Percentiles rank a stretch among this genome's conserved stretches.
Evolutionary conservation across 2,329 filamentous ascomycete species (phyloP).

Genomic region (Phoma sp.): DNA sequence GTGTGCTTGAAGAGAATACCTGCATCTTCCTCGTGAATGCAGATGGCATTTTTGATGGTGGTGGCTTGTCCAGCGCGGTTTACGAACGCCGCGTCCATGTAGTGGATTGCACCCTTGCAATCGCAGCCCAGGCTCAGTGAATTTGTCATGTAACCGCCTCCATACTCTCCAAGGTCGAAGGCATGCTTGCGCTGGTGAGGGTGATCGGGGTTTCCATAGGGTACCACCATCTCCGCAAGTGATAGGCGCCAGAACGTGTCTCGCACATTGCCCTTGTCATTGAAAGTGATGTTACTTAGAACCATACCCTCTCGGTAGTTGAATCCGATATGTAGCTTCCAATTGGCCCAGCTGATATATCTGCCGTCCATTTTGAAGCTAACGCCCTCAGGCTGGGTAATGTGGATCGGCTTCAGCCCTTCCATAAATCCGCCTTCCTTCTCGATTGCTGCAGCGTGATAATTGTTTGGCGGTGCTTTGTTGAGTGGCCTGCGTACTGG

Average conservation of each 20-base stretch:
- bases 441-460: slow-evolving; percentile 75
- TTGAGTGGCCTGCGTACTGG: slow-evolving; percentile 76
- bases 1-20: slow-evolving; percentile 94
- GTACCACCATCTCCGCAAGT: slow-evolving; percentile 91
- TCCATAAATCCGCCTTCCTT: slow-evolving; percentile 75
- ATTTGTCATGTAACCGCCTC: slow-evolving; percentile 84
- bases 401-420: slow-evolving; percentile 84
- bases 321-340: slow-evolving; percentile 91
- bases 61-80: slow-evolving; percentile 76
- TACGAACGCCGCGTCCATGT: slow-evolving; percentile 86
- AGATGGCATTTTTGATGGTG: slow-evolving; percentile 91
- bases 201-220: slow-evolving; percentile 81
- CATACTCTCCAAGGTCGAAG: slow-evolving; percentile 81
- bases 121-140: slow-evolving; percentile 77
- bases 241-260: slow-evolving; percentile 89
- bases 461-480: slow-evolving; percentile 76
- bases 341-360: slow-evolving; percentile 87
- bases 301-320: slow-evolving; percentile 94
- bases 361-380: slow-evolving; percentile 80
- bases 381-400: slow-evolving; percentile 86
- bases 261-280: slow-evolving; percentile 76
- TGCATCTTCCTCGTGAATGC: slow-evolving; percentile 91
- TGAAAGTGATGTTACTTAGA: slow-evolving; percentile 86
- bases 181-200: slow-evolving; percentile 83
- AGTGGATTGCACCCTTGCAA: slow-evolving; percentile 90